Evolutionary conservation across 768 basidiomycete genomes (phyloP).

Genomic region (Mycena epipterygia): DNA sequence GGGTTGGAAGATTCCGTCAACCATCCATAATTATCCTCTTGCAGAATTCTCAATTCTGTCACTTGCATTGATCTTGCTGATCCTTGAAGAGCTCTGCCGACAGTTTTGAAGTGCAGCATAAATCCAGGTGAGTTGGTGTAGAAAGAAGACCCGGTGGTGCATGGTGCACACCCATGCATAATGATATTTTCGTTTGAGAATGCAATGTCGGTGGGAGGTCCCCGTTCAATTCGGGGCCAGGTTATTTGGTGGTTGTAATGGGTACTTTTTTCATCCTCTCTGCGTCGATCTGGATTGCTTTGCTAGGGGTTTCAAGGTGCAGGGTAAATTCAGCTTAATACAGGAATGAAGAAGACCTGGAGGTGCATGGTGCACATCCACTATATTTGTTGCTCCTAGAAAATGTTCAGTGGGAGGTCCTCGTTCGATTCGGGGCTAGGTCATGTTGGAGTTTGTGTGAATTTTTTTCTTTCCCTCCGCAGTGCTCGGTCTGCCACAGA

Average conservation of each 20-base stretch:
- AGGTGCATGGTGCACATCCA: slow-evolving; percentile 4
- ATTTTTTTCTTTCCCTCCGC: too few species aligned
- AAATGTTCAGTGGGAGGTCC: not conserved
- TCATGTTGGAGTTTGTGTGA: too few species aligned
- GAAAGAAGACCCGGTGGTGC: not conserved
- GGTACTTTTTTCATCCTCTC: too few species aligned
- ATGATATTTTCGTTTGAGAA: too few species aligned
- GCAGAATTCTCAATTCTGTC: too few species aligned
- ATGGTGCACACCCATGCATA: not conserved
- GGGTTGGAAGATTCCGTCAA: too few species aligned
- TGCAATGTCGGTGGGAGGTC: slow-evolving; percentile 10
- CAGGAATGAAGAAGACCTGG: not conserved
- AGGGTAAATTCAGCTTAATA: not conserved
- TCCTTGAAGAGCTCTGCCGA: too few species aligned
- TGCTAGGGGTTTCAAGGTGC: not conserved
- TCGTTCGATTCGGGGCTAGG: slow-evolving; percentile 2
- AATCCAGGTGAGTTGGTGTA: not conserved
- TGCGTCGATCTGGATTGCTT: too few species aligned
- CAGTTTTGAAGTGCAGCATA: not conserved
- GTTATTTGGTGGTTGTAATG: not conserved
- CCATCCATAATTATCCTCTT: too few species aligned
- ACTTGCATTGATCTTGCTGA: too few species aligned
- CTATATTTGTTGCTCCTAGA: not conserved
- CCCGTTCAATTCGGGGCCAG: not conserved
- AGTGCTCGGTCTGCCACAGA: too few species aligned